phyloP scores from a whole-genome alignment of 345 rosid genomes.

The Gossypium arboreum region DNA sequence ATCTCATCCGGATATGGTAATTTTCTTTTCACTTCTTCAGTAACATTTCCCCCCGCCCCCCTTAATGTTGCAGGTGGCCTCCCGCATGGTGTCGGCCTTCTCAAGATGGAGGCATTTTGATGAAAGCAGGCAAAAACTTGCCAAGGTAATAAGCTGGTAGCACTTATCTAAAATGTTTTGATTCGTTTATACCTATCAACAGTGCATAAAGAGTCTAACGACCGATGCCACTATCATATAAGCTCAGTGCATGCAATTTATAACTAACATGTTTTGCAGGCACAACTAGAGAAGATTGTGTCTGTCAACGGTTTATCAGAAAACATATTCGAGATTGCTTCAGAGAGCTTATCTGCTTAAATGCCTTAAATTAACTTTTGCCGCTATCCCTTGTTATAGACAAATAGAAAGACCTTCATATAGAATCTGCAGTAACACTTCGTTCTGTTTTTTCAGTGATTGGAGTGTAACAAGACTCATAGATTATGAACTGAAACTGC shows the following conservation, averaged over 20 bases:
- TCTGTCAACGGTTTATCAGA: slow-evolving; percentile 88
- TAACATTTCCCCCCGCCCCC: not conserved
- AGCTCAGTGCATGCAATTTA: not conserved
- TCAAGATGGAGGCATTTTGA: slow-evolving; percentile 97
- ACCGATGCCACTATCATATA: not conserved
- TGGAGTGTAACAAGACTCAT: not conserved
- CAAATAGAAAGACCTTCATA: not conserved
- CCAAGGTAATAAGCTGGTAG: slow-evolving; percentile 51
- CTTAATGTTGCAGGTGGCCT: slow-evolving; percentile 60
- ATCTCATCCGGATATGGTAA: not conserved
- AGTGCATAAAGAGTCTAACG: not conserved
- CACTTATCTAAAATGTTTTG: not conserved
- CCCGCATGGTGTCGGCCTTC: slow-evolving; percentile 93
- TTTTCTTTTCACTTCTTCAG: not conserved
- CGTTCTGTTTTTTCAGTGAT: not conserved
- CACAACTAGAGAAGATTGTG: slow-evolving; percentile 90
- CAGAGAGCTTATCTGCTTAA: slow-evolving; percentile 82
- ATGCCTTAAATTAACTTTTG: not conserved
- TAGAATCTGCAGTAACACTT: not conserved
- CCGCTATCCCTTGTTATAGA: not conserved
- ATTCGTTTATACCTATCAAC: not conserved
- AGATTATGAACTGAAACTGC: not conserved
- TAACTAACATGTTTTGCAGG: slow-evolving; percentile 38
- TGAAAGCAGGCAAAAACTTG: slow-evolving; percentile 72
- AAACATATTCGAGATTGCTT: slow-evolving; percentile 91